Base-by-base conservation (phyloP, 1,284 basidiomycete species). In the Coniferiporia weirii region DNA sequence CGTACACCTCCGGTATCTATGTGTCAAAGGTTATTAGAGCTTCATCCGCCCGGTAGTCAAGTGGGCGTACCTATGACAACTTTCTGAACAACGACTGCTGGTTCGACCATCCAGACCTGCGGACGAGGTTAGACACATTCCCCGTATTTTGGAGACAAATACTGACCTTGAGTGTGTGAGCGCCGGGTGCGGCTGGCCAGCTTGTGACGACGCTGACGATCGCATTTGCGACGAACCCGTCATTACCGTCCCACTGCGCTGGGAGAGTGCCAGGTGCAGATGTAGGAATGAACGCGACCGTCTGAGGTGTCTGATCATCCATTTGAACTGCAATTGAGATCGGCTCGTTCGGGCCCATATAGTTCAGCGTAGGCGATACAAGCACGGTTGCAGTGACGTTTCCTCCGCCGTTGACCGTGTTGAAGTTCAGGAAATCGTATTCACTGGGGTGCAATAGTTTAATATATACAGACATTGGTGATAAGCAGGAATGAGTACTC, bases 351-450 rank as follows among this genome's bases (percentile, higher is more conserved):
- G 71, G 68, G 1, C 79, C 81, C 49, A 81, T 72, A 13, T 78
- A 76, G 66, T 89, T 89, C 56, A 84, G 71, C 0, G 82, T 79
- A 0, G 85, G 84, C 0, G 84, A 80, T n/a, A 86, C 74, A 54
- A 76, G 73, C 6, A 79, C 72, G 4, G 75, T 82, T 19, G 82
- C 73, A n/a, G 70, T 70, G 38, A 76, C 67, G 43, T 76, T 81
- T 19, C 80, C 71, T 44, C 66, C 68, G 12, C 79, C 78, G 27
- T 69, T 70, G 22, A 69, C 66, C 10, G 72, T 75, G 68, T 81
- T 78, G 73, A 84, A 84, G 49, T 75, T 81, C 70, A 74, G 83
- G 69, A 89, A 87, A 68, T 87, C 84, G 68, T 88, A 88, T 70
- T 82, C 79, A 27, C 80, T 82, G 57, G 12, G 22, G 40, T 17